These are phyloP conservation scores for Singerocomus rubriflavus DNA, from an alignment of 1,284 basidiomycete species.

Conservation along the genomic window DNA sequence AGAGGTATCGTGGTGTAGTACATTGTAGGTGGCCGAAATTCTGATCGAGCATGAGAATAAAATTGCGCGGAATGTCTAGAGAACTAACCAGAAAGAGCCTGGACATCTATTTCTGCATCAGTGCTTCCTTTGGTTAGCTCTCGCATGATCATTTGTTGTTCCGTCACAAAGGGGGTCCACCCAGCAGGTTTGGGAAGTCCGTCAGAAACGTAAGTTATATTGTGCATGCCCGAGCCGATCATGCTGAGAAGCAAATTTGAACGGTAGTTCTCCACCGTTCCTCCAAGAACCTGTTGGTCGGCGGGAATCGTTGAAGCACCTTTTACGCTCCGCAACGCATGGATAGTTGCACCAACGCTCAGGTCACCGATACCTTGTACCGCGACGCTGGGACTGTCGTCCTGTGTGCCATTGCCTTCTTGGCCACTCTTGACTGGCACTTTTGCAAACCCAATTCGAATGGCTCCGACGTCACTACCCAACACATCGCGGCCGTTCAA, in stretches of 20 bases:
- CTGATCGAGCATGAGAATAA: constrained; percentile 37
- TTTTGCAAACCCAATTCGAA: constrained; percentile 95
- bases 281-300: constrained; percentile 88
- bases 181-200: constrained; percentile 56
- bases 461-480: constrained; percentile 92
- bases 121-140: constrained; percentile 78
- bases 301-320: constrained; percentile 85
- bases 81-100: constrained; percentile 74
- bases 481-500: constrained; percentile 94
- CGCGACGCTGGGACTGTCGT: constrained; percentile 59
- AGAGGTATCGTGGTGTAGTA: constrained; percentile 93
- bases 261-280: constrained; percentile 90
- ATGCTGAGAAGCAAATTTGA: constrained; percentile 88
- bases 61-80: not conserved
- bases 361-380: constrained; percentile 79
- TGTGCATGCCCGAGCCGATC: constrained; percentile 83
- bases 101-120: constrained; percentile 81
- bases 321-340: constrained; percentile 80
- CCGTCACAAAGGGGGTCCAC: constrained; percentile 68
- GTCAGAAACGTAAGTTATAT: constrained; percentile 49
- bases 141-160: constrained; percentile 95
- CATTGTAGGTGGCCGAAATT: constrained; percentile 83
- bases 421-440: constrained; percentile 86
- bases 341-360: constrained; percentile 80
- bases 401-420: constrained; percentile 58